These are phyloP conservation scores for Dothideomycetes sp. DNA, from an alignment of 2,329 filamentous ascomycete genomes.

Conservation along the genomic window DNA sequence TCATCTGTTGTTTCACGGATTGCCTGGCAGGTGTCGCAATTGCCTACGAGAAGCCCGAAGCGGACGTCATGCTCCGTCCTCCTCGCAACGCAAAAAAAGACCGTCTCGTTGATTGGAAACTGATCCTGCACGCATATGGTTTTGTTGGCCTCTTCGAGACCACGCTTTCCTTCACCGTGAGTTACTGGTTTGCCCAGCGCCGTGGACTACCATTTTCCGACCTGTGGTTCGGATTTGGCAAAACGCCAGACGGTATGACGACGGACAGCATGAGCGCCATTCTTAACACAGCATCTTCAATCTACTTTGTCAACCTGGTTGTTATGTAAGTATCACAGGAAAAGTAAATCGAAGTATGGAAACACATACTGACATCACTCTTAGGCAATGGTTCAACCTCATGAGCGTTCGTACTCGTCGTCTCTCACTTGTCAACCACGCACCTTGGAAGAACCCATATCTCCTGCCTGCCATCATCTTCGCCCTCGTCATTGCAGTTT, in stretches of 20 bases:
- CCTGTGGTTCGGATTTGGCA: constrained; percentile 59
- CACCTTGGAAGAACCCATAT: constrained; percentile 57
- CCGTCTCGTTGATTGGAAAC: constrained; percentile 62
- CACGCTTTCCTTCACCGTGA: constrained; percentile 35
- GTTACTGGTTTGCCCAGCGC: constrained; percentile 36
- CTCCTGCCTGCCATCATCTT: constrained; percentile 64
- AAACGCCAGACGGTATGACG: constrained; percentile 38
- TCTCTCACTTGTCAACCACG: constrained; percentile 60
- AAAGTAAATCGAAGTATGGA: not conserved
- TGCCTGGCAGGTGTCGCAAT: constrained; percentile 63
- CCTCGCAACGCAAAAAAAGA: constrained; percentile 62
- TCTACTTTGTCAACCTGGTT: constrained; percentile 74
- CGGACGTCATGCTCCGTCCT: constrained; percentile 60
- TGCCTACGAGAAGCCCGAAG: constrained; percentile 68
- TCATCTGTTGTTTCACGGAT: constrained; percentile 61
- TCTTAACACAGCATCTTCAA: constrained; percentile 57
- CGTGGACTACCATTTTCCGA: constrained; percentile 57
- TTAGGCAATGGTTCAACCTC: constrained; percentile 64
- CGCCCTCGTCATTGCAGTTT: constrained; percentile 57
- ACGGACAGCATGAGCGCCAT: constrained; percentile 45
- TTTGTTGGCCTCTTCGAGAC: constrained; percentile 52
- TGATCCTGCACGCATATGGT: constrained; percentile 65
- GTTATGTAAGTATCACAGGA: constrained; percentile 50
- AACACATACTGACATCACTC: constrained; percentile 3
- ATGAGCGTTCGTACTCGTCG: constrained; percentile 55